Base-by-base conservation (phyloP, 257 asterid species). In the Gynochthodes officinalis region DNA sequence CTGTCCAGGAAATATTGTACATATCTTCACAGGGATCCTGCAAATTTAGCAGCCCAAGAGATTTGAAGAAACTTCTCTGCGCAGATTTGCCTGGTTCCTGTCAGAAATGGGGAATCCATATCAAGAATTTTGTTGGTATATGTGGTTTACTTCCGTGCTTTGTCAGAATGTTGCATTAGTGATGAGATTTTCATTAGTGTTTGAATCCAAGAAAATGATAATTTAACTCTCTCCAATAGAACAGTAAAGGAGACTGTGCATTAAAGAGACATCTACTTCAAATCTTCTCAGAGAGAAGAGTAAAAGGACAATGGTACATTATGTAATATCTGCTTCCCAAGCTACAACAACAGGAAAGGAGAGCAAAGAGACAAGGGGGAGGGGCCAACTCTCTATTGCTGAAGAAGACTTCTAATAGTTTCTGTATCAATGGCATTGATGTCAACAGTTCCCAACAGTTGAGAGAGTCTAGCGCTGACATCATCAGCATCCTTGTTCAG, bases 401-500 rank as follows among this genome's bases (percentile, higher is more conserved):
- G 71, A 69, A 87, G 80, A 60, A 87, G 83, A 78, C 46, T 84
- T 63, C 69, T 78, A 13, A 90, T 64, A 63, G 76, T 77, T 73
- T 81, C 76, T 28, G 82, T 83, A 76, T 88, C 84, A 64, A 64
- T 27, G 54, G 27, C 67, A 37, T 73, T 75, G 76, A 84, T 75
- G 52, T 82, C 86, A 54, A 71, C 82, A 61, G 95, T 86, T 53
- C 84, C 75, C 70, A 88, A 68, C 43, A 83, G 80, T 67, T 78
- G 81, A 42, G 95, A 82, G 28, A 90, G 83, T 58, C 82, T 82
- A 5, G 77, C 85, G 75, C 90, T 85, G n/a, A 88, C 73, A 75
- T 78, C 83, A 77, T 88, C 95, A 76, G 86, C 89, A 72, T 90
- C 92, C 67, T 73, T 86, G 28, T 88, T 86, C 84, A 90, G 83